Evolutionary conservation across 2,329 filamentous ascomycete genomes (phyloP).

Genomic region (Eurotiales sp.): DNA sequence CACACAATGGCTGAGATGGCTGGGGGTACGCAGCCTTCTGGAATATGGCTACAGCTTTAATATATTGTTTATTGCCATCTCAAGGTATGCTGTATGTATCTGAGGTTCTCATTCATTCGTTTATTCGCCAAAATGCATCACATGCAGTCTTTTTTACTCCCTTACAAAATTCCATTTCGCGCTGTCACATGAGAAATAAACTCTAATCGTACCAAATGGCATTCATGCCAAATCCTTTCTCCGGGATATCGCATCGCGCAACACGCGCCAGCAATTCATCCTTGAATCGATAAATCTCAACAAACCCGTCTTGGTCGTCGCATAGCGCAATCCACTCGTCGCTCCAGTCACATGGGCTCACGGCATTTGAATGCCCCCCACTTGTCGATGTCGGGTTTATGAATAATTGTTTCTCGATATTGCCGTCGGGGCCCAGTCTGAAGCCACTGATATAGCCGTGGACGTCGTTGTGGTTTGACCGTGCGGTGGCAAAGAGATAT

Average conservation of each 20-base stretch:
- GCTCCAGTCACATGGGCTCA: slow-evolving; percentile 76
- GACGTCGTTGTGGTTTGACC: slow-evolving; percentile 69
- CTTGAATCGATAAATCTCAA: slow-evolving; percentile 85
- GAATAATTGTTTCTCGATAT: slow-evolving; percentile 73
- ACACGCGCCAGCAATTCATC: slow-evolving; percentile 77
- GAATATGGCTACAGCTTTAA: too few relatives aligned
- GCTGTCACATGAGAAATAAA: too few relatives aligned
- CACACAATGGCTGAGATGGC: neutral
- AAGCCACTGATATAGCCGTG: slow-evolving; percentile 84
- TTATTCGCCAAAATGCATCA: too few relatives aligned
- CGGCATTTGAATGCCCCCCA: slow-evolving; percentile 83
- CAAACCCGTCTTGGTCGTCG: slow-evolving; percentile 80
- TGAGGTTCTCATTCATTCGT: too few relatives aligned
- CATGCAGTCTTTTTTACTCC: too few relatives aligned
- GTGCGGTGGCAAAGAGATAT: slow-evolving; percentile 81
- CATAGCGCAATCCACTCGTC: slow-evolving; percentile 90
- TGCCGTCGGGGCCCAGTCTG: slow-evolving; percentile 63
- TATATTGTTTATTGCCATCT: too few relatives aligned
- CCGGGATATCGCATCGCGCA: slow-evolving; percentile 70
- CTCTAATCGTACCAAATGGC: slow-evolving; percentile 87
- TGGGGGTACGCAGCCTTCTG: too few relatives aligned
- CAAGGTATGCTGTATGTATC: too few relatives aligned
- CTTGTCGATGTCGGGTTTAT: slow-evolving; percentile 82
- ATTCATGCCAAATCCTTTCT: slow-evolving; percentile 94
- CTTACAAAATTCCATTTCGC: too few relatives aligned